Evolutionary conservation across 306 rosid species (phyloP), one percentile per base, ranked within the genome.

Genomic region (Inga laurina): DNA sequence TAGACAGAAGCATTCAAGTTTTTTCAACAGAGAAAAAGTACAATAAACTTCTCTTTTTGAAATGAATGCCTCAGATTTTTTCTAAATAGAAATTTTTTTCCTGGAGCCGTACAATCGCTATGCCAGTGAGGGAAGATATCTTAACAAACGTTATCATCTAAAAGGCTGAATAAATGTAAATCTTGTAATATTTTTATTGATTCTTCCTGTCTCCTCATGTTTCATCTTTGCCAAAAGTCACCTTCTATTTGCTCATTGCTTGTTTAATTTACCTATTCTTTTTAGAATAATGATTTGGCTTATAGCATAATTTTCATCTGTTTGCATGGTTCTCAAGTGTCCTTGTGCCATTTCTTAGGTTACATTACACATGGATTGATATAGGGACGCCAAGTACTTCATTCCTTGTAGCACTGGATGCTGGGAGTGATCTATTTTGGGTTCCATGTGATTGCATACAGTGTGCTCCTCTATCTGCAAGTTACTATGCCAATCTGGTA

Each of bases 381-480:
- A 81, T 96, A 67, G 99, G 99, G 22, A 91, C 97, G 4, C 99
- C 99, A 18, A 93, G 93, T 69, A 91, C 85, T 73, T 91, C 99
- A 32, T 96, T 93, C 90, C 97, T 96, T 22, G 99, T 96, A 64
- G 99, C 98, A 4, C 83, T 96, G 91, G 99, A 96, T 86, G 87
- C 95, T 8, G 98, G 99, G 75, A 96, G 99, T 76, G 94, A 96
- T 87, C 91, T 92, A 1, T 92, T 96, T 73, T 96, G 99, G 99
- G 91, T 96, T 85, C 98, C 99, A 27, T 96, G 99, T 82, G 92
- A 93, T 81, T 96, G 99, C 79, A 49, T 89, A 75, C 94, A 91
- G 82, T 96, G 99, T 83, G 99, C 99, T 84, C 97, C 99, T 2
- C 79, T 96, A 74, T 89, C 98, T 73, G 89, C 96, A 0, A 72